Evolutionary conservation across 1,284 basidiomycete species (phyloP), one percentile per base, ranked within the genome.

Genomic region (Ganoderma lingzhi): DNA sequence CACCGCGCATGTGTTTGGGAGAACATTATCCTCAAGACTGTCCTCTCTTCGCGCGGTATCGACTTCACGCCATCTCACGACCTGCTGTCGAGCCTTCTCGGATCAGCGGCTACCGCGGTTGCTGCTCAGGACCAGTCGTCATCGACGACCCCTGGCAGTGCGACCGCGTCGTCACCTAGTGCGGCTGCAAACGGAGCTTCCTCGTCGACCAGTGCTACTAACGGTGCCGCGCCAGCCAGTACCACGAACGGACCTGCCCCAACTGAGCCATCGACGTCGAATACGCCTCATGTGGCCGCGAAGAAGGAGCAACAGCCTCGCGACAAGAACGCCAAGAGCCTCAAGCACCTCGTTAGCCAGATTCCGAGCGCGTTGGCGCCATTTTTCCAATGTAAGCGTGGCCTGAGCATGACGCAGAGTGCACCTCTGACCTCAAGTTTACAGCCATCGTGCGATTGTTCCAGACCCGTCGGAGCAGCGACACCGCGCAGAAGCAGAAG

Each of bases 1-100:
- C 96, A 98, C 78, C 90, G 96, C n/a, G 88, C 90, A 2, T 90
- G 89, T 72, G 86, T 94, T 19, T 96, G 94, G 94, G 95, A 97
- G 81, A 94, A 94, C 74, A 91, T 96, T 63, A 82, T 91, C 35
- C 85, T 97, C 71, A 95, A 94, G 76, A 82, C 84, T 30, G 87
- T 84, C 30, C 79, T 92, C 14, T 80, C 83, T 30, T 81, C 82
- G 8, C 88, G 86, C 72, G 89, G 88, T 37, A 86, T 90, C 35
- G 82, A 85, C 55, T 66, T 84, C 2, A 73, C 80, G 12, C 74
- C 82, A 4, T 17, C 42, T 2, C 62, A 70, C 19, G 67, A 67
- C 17, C 23, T 69, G 0, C 59, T 65, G 19, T 39, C 68, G 15
- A 55, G 17, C 19, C 41, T 65, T 1, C 64, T 69, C 42, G 53